phyloP scores from a whole-genome alignment of 2,329 filamentous ascomycete genomes.

The Amphichorda felina region DNA sequence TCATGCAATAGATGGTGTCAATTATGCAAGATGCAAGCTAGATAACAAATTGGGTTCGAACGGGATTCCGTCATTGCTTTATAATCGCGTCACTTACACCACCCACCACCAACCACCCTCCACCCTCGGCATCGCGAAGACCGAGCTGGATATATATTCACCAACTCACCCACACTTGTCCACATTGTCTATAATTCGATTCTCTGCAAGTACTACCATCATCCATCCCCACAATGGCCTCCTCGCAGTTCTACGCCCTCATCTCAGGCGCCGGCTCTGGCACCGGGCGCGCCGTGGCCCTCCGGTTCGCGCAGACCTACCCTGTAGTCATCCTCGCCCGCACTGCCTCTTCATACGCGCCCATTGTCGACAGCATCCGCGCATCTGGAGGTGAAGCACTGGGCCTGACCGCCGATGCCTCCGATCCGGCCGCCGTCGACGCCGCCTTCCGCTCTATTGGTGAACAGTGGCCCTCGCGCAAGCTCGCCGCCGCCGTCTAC shows the following conservation, averaged over 20 bases:
- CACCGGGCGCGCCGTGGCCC: constrained; percentile 41
- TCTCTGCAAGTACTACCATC: too few species aligned
- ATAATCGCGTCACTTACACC: too few species aligned
- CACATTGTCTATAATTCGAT: too few species aligned
- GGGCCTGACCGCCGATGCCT: constrained; percentile 46
- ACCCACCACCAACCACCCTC: too few species aligned
- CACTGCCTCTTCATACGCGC: constrained; percentile 49
- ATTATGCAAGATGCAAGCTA: too few species aligned
- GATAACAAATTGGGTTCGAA: too few species aligned
- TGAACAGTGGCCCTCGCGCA: constrained; percentile 37
- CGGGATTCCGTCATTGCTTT: too few species aligned
- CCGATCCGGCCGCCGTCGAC: constrained; percentile 33
- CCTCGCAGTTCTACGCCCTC: constrained; percentile 47
- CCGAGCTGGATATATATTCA: too few species aligned
- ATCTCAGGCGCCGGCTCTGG: constrained; percentile 64
- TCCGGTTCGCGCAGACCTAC: constrained; percentile 52
- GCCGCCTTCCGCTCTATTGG: constrained; percentile 51
- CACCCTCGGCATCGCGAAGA: too few species aligned
- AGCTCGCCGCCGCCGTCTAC: constrained; percentile 55
- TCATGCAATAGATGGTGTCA: too few species aligned
- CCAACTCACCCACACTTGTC: too few species aligned
- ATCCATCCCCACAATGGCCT: too few species aligned
- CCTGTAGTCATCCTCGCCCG: constrained; percentile 67
- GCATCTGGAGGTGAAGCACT: constrained; percentile 54
- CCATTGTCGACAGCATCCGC: constrained; percentile 60